These are phyloP conservation scores for Zymoseptoria pseudotritici DNA, from an alignment of 2,329 filamentous ascomycete species.

Conservation along the genomic window DNA sequence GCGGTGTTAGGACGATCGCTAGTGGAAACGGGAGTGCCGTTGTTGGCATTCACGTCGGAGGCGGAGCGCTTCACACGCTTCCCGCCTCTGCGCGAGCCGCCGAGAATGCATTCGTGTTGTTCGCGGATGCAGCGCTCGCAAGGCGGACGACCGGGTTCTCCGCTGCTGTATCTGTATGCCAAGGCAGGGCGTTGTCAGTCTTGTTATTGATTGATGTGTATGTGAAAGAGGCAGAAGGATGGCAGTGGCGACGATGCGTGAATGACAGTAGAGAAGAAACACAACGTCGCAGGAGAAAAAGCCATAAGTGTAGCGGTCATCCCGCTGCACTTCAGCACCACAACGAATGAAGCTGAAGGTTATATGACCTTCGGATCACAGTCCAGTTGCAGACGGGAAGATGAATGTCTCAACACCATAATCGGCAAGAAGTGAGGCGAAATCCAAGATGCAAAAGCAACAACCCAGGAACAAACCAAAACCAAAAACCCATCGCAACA, in stretches of 20 bases:
- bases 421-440: neutral
- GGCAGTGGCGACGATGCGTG: too few species aligned
- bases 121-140: conserved; percentile 29
- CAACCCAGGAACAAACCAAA: neutral
- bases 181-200: neutral
- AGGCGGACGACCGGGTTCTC: conserved; percentile 24
- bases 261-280: neutral
- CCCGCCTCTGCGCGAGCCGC: conserved; percentile 27
- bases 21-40: conserved; percentile 1
- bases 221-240: neutral
- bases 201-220: neutral
- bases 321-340: neutral
- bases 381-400: conserved; percentile 3
- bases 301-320: neutral
- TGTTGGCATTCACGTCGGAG: conserved; percentile 8
- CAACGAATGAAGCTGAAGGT: neutral
- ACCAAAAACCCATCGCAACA: neutral
- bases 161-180: conserved; percentile 24
- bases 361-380: neutral
- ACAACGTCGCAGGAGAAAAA: neutral
- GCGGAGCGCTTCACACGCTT: conserved; percentile 23
- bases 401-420: neutral
- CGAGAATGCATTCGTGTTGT: conserved; percentile 29
- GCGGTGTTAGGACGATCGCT: neutral
- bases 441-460: neutral